Evolutionary conservation across 371 early-diverging fungal species (phyloP).

Genomic region (Syncephalastrum contaminatum): DNA sequence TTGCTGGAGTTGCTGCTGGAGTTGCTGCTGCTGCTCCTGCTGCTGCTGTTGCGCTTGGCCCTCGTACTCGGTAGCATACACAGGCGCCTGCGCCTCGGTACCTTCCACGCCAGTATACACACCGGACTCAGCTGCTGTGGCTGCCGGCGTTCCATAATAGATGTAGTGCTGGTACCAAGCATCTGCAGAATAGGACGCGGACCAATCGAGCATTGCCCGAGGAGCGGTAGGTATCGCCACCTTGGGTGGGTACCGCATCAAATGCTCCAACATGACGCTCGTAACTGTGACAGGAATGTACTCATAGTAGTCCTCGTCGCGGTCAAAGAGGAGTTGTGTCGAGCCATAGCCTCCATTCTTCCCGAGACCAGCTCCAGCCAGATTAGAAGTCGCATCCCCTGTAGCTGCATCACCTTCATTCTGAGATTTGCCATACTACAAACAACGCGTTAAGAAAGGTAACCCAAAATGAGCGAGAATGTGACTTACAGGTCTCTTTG

Average conservation of each 20-base stretch:
- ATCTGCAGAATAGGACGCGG: not conserved
- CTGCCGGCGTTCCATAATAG: not conserved
- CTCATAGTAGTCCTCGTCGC: constrained; percentile 38
- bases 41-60: too few relatives aligned
- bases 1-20: not conserved
- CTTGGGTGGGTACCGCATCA: constrained; percentile 25
- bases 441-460: not conserved
- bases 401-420: not conserved
- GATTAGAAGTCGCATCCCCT: not conserved
- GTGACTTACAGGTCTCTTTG: constrained; percentile 38
- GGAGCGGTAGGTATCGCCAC: constrained; percentile 28
- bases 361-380: not conserved
- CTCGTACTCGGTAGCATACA: too few relatives aligned
- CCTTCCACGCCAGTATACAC: too few relatives aligned
- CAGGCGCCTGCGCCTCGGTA: too few relatives aligned
- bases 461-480: not conserved
- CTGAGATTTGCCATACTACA: not conserved
- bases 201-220: constrained; percentile 20
- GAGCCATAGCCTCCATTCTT: constrained; percentile 11
- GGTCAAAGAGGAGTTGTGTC: constrained; percentile 36
- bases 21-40: too few relatives aligned
- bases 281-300: constrained; percentile 22
- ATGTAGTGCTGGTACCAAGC: not conserved
- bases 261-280: constrained; percentile 17
- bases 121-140: not conserved